Percentiles rank a stretch among this genome's conserved stretches.
Evolutionary conservation across 352 stramenopile species (phyloP).

Genomic region (Paralagenidium karlingii): DNA sequence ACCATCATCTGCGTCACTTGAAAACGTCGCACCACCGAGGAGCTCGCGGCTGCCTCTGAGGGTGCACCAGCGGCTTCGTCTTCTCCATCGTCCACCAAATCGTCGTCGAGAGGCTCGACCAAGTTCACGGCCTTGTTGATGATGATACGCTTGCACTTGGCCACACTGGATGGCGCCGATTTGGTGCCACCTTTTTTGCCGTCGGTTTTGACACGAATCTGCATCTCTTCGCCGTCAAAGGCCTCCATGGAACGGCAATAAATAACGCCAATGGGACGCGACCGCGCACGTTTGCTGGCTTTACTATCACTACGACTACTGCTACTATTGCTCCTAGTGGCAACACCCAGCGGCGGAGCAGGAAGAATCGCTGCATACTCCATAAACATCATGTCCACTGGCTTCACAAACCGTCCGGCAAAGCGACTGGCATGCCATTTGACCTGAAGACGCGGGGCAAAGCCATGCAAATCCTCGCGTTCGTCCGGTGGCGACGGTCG

Average conservation of each 20-base stretch:
- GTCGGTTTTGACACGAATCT: background rate
- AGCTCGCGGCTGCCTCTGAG: no score
- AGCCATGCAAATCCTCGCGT: constrained; percentile 2
- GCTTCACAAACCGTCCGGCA: constrained; percentile 67
- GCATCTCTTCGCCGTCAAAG: background rate
- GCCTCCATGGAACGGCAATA: background rate
- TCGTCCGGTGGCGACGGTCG: no score
- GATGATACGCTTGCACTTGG: background rate
- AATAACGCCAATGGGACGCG: background rate
- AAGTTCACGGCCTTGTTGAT: background rate
- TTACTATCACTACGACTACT: no score
- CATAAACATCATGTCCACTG: constrained; percentile 79
- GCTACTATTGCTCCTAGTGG: no score
- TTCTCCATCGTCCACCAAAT: no score
- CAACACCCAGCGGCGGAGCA: no score
- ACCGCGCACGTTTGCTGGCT: no score
- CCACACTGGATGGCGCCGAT: background rate
- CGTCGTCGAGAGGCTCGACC: background rate
- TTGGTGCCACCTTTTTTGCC: no score
- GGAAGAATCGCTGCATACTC: constrained; percentile 40
- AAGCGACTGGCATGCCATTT: constrained; percentile 83
- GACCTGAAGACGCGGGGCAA: constrained; percentile 42
- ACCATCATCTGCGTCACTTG: constrained; percentile 80
- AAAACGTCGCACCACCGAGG: no score
- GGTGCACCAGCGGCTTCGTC: no score